Base-by-base conservation (phyloP, 129 eudicot species). In the Silybum marianum region DNA sequence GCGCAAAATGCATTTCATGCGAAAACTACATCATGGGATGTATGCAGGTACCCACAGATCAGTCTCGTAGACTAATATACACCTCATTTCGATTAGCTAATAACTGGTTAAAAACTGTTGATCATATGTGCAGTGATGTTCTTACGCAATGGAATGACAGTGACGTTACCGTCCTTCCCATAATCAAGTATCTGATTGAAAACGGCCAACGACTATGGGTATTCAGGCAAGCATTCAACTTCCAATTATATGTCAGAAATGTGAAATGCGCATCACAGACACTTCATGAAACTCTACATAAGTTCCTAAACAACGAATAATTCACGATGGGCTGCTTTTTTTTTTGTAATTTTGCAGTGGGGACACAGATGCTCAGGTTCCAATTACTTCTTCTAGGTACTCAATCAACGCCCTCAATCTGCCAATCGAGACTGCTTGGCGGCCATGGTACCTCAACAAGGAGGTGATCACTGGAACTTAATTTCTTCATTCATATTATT, bases 171-270 rank as follows among this genome's bases (percentile, higher is more conserved):
- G 21, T 88, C 74, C 82, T 88, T 13, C 88, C 90, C 9, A 78
- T 77, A 75, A 81, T 87, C 38, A 6, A 80, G 75, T 80, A 79
- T 72, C 85, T 87, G 39, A 75, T 87, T 51, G 80, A 54, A 69
- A 81, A 80, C 18, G 85, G 87, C 62, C 71, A 84, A 22, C 78
- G 86, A n/a, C 73, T 87, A 28, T 87, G 90, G 90, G 70, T 87
- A 24, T 84, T 26, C 81, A 87, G 90, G 90, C 72, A 87, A 70
- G 70, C 19, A 32, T 34, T 38, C 10, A 3, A 18, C 18, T 25
- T 26, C 36, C 36, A 32, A 4, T 3, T 32, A 32, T 32, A 32
- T 32, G 3, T 32, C 36, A 68, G 19, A 16, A 25, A 68, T 68
- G 30, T 48, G 60, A 48, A 48, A 9, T 42, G 14, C 14, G 51